Base-by-base conservation (phyloP, 2,329 filamentous ascomycete genomes). In the Pyrenochaeta sp. region DNA sequence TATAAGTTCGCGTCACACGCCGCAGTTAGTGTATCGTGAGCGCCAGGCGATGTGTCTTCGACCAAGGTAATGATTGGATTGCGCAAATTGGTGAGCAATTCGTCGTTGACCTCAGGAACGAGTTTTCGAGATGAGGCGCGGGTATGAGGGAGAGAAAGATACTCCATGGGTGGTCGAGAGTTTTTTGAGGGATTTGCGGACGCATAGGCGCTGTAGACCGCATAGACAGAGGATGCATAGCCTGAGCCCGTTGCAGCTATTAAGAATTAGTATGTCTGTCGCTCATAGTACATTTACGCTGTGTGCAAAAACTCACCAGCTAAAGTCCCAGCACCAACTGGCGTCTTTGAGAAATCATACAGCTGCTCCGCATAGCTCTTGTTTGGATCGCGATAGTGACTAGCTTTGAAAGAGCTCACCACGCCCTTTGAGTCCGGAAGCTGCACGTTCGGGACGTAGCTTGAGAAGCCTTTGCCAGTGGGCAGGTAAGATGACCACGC, bases 341-440 rank as follows among this genome's bases (percentile, higher is more conserved):
- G 80, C 6, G 80, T 82, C 59, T 80, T 79, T 0, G 77, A 79
- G 55, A 82, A 82, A 51, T 81, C 79, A 51, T 79, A 78, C 12
- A 82, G 66, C 57, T 82, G 80, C 59, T 82, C 78, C 4, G 79
- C 71, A 55, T 81, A 81, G 39, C 77, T 77, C 61, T 82, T 82
- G 46, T 73, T 78, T 2, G 77, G 77, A 53, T 82, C 79, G 30
- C 79, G 74, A 21, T 77, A 62, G 55, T 81, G 79, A 44, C 73
- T 76, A 30, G 73, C 60, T 46, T 79, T 76, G 60, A 82, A 81
- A 6, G 78, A 73, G 33, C 78, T 79, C 5, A 82, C 68, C 2
- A 77, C 75, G 5, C 66, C 68, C 54, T 80, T 77, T 12, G 73
- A 73, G 41, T 73, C 69, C 11, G 71, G 72, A 0, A 74, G 45